A percentile compares a stretch with the other conserved stretches of the same genome.
Conservation (phyloP, 176 grass and related monocot species). For the Sorghum bicolor region DNA sequence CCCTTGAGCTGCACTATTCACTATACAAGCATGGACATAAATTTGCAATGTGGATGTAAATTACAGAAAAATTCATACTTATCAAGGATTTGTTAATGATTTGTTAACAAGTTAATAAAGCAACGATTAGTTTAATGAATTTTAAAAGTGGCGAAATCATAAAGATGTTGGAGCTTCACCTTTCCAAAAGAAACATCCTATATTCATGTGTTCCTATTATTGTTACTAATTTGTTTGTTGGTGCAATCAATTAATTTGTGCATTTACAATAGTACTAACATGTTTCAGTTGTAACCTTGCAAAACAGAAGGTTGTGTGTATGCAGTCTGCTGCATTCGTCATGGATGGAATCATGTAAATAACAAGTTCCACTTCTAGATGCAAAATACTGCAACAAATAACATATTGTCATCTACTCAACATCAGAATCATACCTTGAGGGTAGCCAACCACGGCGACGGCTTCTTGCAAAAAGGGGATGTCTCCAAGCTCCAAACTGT, state of each 20-base stretch:
- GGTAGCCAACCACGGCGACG: conserved; percentile 93
- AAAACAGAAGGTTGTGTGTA: conserved; percentile 10
- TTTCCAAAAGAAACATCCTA: neutral
- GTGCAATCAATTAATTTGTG: neutral
- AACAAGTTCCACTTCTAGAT: conserved; percentile 12
- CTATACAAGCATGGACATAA: neutral
- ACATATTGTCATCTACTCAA: neutral
- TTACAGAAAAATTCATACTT: neutral
- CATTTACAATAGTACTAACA: neutral
- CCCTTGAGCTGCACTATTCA: neutral
- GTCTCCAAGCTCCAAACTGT: conserved; percentile 85
- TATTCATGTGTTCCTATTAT: neutral
- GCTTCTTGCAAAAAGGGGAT: conserved; percentile 95
- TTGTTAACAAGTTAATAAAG: conserved; percentile 5
- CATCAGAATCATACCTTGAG: conserved; percentile 63
- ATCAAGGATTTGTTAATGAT: neutral
- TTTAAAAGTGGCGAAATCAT: conserved; percentile 1
- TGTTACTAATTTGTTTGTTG: neutral
- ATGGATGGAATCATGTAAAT: conserved; percentile 2
- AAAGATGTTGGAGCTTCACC: neutral
- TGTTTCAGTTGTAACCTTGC: neutral
- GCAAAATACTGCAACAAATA: conserved; percentile 20
- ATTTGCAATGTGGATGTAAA: neutral
- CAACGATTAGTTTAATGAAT: neutral
- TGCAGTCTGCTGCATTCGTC: neutral